These are phyloP conservation scores for Calonectria naviculata DNA, from an alignment of 2,329 filamentous ascomycete species.

Conservation along the genomic window DNA sequence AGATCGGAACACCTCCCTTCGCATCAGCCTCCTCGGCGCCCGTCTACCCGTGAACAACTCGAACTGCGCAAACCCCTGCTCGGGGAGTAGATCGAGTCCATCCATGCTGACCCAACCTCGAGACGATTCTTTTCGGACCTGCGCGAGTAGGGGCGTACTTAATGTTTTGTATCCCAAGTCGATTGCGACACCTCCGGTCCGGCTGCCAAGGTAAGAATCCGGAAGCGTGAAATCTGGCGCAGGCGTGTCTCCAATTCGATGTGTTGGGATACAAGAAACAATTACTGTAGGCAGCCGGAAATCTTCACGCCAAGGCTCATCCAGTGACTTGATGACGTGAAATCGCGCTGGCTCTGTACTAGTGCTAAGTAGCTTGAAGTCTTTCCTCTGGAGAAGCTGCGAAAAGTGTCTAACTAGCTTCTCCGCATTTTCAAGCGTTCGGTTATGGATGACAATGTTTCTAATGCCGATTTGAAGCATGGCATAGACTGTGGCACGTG, in stretches of 20 bases:
- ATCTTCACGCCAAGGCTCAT: slow-evolving; percentile 72
- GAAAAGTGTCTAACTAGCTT: slow-evolving; percentile 78
- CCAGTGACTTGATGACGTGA: slow-evolving; percentile 67
- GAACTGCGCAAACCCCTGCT: slow-evolving; percentile 85
- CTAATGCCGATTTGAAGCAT: slow-evolving; percentile 82
- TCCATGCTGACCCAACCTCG: slow-evolving; percentile 81
- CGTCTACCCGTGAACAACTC: slow-evolving; percentile 78
- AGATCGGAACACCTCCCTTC: slow-evolving; percentile 67
- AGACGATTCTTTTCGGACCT: slow-evolving; percentile 70
- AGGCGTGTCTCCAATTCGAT: slow-evolving; percentile 71
- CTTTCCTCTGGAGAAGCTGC: slow-evolving; percentile 58
- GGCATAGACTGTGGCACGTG: slow-evolving; percentile 80
- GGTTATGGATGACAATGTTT: slow-evolving; percentile 80
- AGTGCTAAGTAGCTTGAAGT: slow-evolving; percentile 55
- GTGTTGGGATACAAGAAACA: slow-evolving; percentile 80
- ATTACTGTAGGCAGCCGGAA: slow-evolving; percentile 78
- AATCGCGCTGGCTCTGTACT: slow-evolving; percentile 59
- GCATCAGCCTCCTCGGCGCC: slow-evolving; percentile 71
- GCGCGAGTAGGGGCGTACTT: slow-evolving; percentile 76
- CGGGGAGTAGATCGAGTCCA: slow-evolving; percentile 79
- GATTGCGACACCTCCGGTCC: slow-evolving; percentile 80
- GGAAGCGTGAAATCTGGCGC: slow-evolving; percentile 79
- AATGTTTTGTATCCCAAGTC: slow-evolving; percentile 82
- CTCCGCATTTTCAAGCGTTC: slow-evolving; percentile 74
- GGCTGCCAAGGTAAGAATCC: slow-evolving; percentile 75